Percentiles rank a stretch among this genome's conserved stretches.
Evolutionary conservation across 768 basidiomycete species (phyloP).

Genomic region (Gyrodon lividus): DNA sequence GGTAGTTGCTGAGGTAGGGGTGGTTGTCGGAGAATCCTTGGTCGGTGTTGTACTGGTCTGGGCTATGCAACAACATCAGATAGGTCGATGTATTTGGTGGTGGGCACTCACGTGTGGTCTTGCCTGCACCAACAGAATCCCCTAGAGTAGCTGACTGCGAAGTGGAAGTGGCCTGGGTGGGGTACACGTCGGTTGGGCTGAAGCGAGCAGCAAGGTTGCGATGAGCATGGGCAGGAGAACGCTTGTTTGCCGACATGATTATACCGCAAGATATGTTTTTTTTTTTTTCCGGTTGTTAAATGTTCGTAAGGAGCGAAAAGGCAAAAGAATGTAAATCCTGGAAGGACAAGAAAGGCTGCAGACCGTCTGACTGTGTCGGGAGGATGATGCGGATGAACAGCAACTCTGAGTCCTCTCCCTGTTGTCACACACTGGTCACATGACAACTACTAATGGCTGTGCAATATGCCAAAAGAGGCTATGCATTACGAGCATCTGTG

Average conservation of each 20-base stretch:
- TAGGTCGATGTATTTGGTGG: accelerated
- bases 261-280: neutral
- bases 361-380: neutral
- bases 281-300: no score
- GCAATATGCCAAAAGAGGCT: no score
- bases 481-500: no score
- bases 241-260: constrained; percentile 16
- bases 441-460: no score
- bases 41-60: neutral
- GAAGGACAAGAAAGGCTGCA: neutral
- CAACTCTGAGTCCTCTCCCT: neutral
- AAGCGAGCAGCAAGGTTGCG: constrained; percentile 11
- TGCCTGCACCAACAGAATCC: neutral
- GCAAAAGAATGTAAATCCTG: constrained; percentile 19
- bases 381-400: neutral
- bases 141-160: neutral
- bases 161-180: neutral
- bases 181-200: neutral
- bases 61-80: constrained; percentile 12
- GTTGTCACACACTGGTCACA: neutral
- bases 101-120: neutral
- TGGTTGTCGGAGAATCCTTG: constrained; percentile 6
- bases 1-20: constrained; percentile 17
- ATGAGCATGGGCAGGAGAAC: constrained; percentile 8
- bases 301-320: constrained; percentile 24